phyloP scores from a whole-genome alignment of 73 alveolate genomes.

The Halteria grandinella region DNA sequence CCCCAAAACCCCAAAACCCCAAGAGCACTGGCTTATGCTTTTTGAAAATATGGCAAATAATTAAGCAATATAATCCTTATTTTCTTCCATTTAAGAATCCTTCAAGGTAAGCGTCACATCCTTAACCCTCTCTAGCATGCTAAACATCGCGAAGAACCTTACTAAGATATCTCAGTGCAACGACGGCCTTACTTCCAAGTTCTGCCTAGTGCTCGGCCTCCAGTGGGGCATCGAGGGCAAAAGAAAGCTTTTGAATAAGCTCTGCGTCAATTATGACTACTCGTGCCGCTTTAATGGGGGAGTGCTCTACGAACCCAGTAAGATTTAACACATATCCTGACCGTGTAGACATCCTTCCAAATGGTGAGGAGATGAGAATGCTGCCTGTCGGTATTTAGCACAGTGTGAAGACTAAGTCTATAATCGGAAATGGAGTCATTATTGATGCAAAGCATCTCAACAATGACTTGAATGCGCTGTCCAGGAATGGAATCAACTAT shows the following conservation, averaged over 20 bases:
- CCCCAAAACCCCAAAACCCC: too few species aligned
- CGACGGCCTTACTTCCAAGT: slow-evolving; percentile 32
- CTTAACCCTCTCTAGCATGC: too few species aligned
- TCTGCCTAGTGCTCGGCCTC: slow-evolving; percentile 47
- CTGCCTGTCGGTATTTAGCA: slow-evolving; percentile 38
- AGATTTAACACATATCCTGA: too few species aligned
- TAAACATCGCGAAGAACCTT: too few species aligned
- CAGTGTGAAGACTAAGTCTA: slow-evolving; percentile 1
- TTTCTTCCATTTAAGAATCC: too few species aligned
- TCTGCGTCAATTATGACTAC: slow-evolving; percentile 35
- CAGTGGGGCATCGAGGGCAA: slow-evolving; percentile 54
- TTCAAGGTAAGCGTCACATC: too few species aligned
- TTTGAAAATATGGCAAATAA: too few species aligned
- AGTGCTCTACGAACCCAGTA: slow-evolving; percentile 22
- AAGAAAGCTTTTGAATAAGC: slow-evolving; percentile 19
- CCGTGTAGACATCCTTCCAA: slow-evolving; percentile 17
- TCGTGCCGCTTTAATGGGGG: slow-evolving; percentile 53
- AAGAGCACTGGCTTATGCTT: too few species aligned
- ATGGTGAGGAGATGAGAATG: slow-evolving; percentile 43
- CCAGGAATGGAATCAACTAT: slow-evolving; percentile 6
- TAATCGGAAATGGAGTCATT: slow-evolving; percentile 50
- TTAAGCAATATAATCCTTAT: too few species aligned
- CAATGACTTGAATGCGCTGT: slow-evolving; percentile 15
- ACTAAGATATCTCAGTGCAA: slow-evolving; percentile 53
- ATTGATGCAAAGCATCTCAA: slow-evolving; percentile 27